Evolutionary conservation across 1,284 basidiomycete species (phyloP), one percentile per base, ranked within the genome.

Genomic region (Gomphus sp.): DNA sequence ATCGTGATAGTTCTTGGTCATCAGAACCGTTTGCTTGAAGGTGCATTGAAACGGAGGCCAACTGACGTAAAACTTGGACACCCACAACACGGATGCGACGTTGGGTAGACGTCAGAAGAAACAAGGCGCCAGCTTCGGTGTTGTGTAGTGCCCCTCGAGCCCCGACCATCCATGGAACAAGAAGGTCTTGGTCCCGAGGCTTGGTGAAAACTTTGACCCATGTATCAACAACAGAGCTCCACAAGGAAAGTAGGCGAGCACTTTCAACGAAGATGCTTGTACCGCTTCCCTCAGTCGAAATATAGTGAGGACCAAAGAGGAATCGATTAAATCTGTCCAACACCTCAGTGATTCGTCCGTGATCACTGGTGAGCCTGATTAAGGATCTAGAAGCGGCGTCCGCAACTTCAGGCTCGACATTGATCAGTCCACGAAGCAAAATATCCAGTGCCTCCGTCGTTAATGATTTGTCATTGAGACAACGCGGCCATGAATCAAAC

Each of bases 401-500:
- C 50, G 81, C 83, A 3, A 97, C 75, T 1, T 72, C 68, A 1
- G 89, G 87, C 63, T 98, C 93, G 28, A 94, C 84, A 64, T 95
- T 93, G 43, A 93, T 80, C 25, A 92, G 80, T 0, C 89, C 89
- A 22, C 85, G 82, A 52, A 95, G 79, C 25, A 97, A 80, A 74
- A 93, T 85, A 63, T 92, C 87, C 55, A 94, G 78, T 0, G 86
- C 81, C 52, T 87, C 86, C 5, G 77, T 71, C 56, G 88, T 71
- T 56, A 77, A 71, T 55, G 82, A 73, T 56, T 78, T 76, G 0
- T 73, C 62, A 70, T 86, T 81, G 34, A 95, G 75, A 63, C 85
- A 88, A 8, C 92, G 82, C 0, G 94, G 95, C 84, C 94, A 91
- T 3, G 89, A 80, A 60, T 91, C 86, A 69, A 96, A 89, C 67